These are phyloP conservation scores for Gastrolobium bilobum DNA, from an alignment of 306 rosid genomes.

Conservation along the genomic window DNA sequence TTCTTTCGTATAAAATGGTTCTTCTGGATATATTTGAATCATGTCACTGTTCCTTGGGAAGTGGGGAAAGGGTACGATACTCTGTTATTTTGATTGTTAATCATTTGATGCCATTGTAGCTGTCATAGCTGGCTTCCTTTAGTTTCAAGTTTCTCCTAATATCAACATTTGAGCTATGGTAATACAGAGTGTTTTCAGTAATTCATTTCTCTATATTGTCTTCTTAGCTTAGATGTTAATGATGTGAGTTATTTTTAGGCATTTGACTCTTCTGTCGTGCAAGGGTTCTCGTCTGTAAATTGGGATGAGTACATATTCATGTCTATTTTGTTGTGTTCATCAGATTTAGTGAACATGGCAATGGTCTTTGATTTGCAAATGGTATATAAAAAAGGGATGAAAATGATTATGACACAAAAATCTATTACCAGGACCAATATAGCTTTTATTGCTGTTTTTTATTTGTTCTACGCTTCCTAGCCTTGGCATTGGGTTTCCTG, in stretches of 20 bases:
- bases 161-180: background rate
- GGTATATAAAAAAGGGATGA: background rate
- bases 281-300: background rate
- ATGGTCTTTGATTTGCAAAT: background rate
- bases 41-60: background rate
- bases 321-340: background rate
- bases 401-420: background rate
- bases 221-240: slow-evolving; percentile 4
- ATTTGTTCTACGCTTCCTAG: background rate
- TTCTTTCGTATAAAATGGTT: slow-evolving; percentile 6
- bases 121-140: background rate
- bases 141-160: slow-evolving; percentile 16
- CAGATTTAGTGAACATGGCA: slow-evolving; percentile 7
- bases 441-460: background rate
- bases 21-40: slow-evolving; percentile 7
- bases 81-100: background rate
- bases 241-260: slow-evolving; percentile 1
- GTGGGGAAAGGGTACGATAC: background rate
- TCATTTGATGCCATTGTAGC: slow-evolving; percentile 8
- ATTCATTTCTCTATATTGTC: background rate
- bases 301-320: background rate
- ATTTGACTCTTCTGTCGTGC: slow-evolving; percentile 1
- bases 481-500: background rate
- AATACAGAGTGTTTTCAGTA: background rate
- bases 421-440: background rate